These are phyloP conservation scores for Vishniacozyma victoriae DNA, from an alignment of 768 basidiomycete species.

Conservation along the genomic window DNA sequence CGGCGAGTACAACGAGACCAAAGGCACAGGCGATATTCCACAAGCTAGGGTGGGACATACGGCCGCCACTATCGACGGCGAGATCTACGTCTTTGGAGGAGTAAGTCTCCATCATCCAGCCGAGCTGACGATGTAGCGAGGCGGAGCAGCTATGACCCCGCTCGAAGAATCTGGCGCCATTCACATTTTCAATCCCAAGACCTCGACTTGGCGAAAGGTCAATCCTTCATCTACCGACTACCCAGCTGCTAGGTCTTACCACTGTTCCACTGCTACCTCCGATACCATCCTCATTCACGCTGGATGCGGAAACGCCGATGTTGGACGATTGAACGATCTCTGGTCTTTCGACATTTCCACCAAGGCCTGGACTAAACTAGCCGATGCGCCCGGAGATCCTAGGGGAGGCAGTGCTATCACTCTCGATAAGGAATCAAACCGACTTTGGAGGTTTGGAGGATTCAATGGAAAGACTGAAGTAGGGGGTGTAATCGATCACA, in stretches of 20 bases:
- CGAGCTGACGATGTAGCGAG: slow-evolving; percentile 30
- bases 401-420: slow-evolving; percentile 3
- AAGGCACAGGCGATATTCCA: slow-evolving; percentile 25
- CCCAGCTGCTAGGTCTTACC: slow-evolving; percentile 18
- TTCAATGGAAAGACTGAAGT: slow-evolving; percentile 29
- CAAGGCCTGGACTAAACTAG: not conserved
- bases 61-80: slow-evolving; percentile 15
- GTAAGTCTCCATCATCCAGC: slow-evolving; percentile 4
- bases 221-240: not conserved
- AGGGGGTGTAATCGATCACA: slow-evolving; percentile 15
- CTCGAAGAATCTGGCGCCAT: slow-evolving; percentile 36
- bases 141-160: slow-evolving; percentile 49
- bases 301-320: slow-evolving; percentile 17
- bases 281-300: slow-evolving; percentile 16
- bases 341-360: slow-evolving; percentile 21
- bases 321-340: slow-evolving; percentile 15
- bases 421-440: not conserved
- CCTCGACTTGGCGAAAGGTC: slow-evolving; percentile 7
- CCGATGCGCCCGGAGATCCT: slow-evolving; percentile 3
- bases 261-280: slow-evolving; percentile 9
- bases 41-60: slow-evolving; percentile 37
- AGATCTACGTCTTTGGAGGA: slow-evolving; percentile 52
- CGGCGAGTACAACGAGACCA: slow-evolving; percentile 8
- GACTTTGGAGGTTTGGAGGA: slow-evolving; percentile 22
- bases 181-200: slow-evolving; percentile 6